Percentiles rank a stretch among this genome's conserved stretches.
Evolutionary conservation across 139 green algal genomes (phyloP).

Genomic region (Spirogloea muscicola): DNA sequence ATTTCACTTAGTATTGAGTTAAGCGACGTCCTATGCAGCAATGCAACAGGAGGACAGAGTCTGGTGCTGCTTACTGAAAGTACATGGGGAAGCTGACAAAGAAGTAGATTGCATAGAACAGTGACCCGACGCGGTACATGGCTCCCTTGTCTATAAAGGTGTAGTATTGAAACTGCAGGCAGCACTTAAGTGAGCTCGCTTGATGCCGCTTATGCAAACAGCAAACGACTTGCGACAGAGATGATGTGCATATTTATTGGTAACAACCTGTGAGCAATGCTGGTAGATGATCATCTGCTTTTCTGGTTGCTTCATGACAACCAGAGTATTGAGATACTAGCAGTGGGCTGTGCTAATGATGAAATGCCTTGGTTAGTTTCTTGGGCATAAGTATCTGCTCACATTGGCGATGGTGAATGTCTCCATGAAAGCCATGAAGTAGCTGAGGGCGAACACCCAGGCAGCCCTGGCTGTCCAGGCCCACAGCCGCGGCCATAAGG

Average conservation of each 20-base stretch:
- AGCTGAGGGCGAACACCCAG: slow-evolving; percentile 61
- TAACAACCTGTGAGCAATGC: too few relatives aligned
- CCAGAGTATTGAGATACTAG: too few relatives aligned
- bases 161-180: slow-evolving; percentile 91
- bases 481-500: slow-evolving; percentile 46
- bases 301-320: too few relatives aligned
- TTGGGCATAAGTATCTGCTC: too few relatives aligned
- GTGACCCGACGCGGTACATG: slow-evolving; percentile 88
- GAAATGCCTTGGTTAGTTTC: too few relatives aligned
- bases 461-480: slow-evolving; percentile 2
- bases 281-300: too few relatives aligned
- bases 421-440: slow-evolving; percentile 87
- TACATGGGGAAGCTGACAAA: slow-evolving; percentile 66
- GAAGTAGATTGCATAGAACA: slow-evolving; percentile 99
- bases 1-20: neutral
- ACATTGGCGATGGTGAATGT: slow-evolving; percentile 82
- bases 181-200: too few relatives aligned
- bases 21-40: neutral
- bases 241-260: too few relatives aligned
- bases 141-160: slow-evolving; percentile 66
- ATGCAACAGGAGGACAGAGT: neutral
- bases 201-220: too few relatives aligned
- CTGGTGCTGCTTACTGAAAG: slow-evolving; percentile 26
- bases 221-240: too few relatives aligned
- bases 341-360: too few relatives aligned